These are phyloP conservation scores for Thalassiosira mediterranea DNA, from an alignment of 352 stramenopile species.

Conservation along the genomic window DNA sequence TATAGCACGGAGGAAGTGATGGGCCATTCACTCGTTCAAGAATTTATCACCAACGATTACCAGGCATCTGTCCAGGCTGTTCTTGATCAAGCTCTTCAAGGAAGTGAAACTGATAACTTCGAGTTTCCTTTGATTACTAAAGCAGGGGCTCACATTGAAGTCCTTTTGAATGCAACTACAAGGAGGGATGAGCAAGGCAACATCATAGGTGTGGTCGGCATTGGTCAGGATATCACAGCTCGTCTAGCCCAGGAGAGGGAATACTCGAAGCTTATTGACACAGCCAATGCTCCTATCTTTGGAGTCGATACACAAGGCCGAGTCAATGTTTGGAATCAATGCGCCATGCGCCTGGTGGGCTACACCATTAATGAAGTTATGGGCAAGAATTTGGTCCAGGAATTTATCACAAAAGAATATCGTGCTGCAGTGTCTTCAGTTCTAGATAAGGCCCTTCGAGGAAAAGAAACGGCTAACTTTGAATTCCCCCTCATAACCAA, in stretches of 20 bases:
- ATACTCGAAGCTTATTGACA: slow-evolving; percentile 78
- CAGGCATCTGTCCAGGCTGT: slow-evolving; percentile 81
- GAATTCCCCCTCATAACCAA: slow-evolving; percentile 84
- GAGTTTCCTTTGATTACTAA: slow-evolving; percentile 84
- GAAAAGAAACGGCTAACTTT: slow-evolving; percentile 78
- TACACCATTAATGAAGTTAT: slow-evolving; percentile 89
- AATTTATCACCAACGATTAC: slow-evolving; percentile 88
- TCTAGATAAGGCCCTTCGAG: slow-evolving; percentile 58
- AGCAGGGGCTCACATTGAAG: slow-evolving; percentile 18
- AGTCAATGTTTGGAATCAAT: slow-evolving; percentile 88
- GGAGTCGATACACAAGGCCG: slow-evolving; percentile 70
- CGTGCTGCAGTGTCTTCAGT: slow-evolving; percentile 80
- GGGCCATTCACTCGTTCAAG: slow-evolving; percentile 86
- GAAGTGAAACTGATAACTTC: slow-evolving; percentile 78
- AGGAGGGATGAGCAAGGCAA: slow-evolving; percentile 89
- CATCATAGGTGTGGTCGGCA: slow-evolving; percentile 89
- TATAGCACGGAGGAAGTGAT: slow-evolving; percentile 89
- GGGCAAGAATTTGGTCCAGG: slow-evolving; percentile 87
- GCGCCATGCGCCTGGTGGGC: slow-evolving; percentile 82
- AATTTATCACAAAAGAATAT: slow-evolving; percentile 88
- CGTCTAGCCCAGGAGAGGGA: slow-evolving; percentile 86
- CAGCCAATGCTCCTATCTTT: slow-evolving; percentile 77
- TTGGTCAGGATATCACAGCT: slow-evolving; percentile 90
- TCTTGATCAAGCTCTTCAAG: slow-evolving; percentile 58
- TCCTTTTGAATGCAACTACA: slow-evolving; percentile 49